Conservation (phyloP, 2,329 filamentous ascomycete species). For the Diaporthe sp. region DNA sequence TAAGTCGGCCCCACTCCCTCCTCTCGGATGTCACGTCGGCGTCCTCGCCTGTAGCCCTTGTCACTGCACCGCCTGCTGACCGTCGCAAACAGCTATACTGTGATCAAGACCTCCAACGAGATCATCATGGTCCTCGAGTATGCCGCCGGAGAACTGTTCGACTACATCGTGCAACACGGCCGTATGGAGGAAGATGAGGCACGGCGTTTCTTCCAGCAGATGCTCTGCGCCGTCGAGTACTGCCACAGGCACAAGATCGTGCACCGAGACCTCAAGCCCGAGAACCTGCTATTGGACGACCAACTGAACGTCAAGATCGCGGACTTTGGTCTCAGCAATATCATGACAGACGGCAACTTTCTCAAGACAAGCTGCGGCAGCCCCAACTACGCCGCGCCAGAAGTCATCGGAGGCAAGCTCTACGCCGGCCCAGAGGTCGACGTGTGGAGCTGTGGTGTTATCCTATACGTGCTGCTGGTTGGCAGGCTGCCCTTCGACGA, state of each 20-base stretch:
- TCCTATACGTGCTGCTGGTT: conserved; percentile 85
- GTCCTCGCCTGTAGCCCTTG: not conserved
- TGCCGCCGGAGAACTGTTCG: conserved; percentile 95
- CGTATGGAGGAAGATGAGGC: conserved; percentile 92
- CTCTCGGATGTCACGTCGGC: not conserved
- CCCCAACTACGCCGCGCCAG: conserved; percentile 97
- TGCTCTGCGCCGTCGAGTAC: conserved; percentile 98
- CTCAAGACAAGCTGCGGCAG: conserved; percentile 98
- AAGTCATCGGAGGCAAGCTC: conserved; percentile 97
- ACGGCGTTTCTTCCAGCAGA: conserved; percentile 99
- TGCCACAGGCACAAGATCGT: conserved; percentile 99
- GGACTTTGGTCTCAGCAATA: conserved; percentile 98
- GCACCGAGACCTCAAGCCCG: conserved; percentile 95
- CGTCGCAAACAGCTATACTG: conserved; percentile 78
- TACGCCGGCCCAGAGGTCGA: conserved; percentile 98
- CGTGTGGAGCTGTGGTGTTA: conserved; percentile 97
- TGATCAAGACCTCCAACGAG: conserved; percentile 93
- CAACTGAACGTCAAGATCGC: conserved; percentile 99
- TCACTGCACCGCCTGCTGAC: not conserved
- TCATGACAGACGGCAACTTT: conserved; percentile 99
- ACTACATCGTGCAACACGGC: conserved; percentile 96
- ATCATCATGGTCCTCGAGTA: conserved; percentile 99
- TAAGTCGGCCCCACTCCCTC: conserved; percentile 59
- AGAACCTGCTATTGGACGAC: conserved; percentile 95
- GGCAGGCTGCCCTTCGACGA: conserved; percentile 95